These are phyloP conservation scores for Thelonectria olida DNA, from an alignment of 2,329 filamentous ascomycete genomes.

Conservation along the genomic window DNA sequence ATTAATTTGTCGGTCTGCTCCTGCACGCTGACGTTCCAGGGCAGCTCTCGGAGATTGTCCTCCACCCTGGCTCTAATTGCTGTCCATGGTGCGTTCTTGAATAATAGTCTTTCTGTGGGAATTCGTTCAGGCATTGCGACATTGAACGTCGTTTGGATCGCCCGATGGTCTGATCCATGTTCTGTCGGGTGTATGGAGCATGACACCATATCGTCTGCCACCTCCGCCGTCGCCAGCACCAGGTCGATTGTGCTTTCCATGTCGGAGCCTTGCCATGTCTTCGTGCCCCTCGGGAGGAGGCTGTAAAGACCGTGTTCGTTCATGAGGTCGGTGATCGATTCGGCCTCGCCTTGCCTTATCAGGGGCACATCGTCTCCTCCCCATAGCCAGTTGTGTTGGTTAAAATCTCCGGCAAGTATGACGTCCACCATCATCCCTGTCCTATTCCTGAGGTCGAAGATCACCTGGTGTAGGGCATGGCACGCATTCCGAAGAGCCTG, in stretches of 20 bases:
- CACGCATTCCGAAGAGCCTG: no score
- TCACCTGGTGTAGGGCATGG: neutral
- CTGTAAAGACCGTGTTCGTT: conserved; percentile 43
- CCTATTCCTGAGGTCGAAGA: neutral
- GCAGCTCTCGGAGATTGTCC: neutral
- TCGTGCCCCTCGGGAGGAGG: conserved; percentile 46
- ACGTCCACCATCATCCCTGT: conserved; percentile 5
- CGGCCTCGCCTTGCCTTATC: conserved; percentile 45
- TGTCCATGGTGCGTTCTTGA: conserved; percentile 38
- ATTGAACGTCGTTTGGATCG: conserved; percentile 44
- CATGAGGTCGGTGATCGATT: conserved; percentile 48
- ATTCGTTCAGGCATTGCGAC: conserved; percentile 9
- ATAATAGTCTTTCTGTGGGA: conserved; percentile 26
- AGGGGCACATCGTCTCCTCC: conserved; percentile 24
- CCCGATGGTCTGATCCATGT: conserved; percentile 42
- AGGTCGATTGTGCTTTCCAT: conserved; percentile 38
- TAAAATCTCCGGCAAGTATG: conserved; percentile 29
- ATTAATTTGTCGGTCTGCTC: neutral
- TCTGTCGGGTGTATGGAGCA: conserved; percentile 29
- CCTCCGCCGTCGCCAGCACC: conserved; percentile 32
- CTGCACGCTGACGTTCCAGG: neutral
- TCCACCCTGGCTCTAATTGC: conserved; percentile 4
- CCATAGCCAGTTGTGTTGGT: conserved; percentile 28
- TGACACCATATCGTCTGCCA: conserved; percentile 26
- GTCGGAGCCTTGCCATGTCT: conserved; percentile 42